A percentile compares a stretch with the other conserved stretches of the same genome.
phyloP scores from a whole-genome alignment of 257 asterid species.

The Solanum ossicruentum region DNA sequence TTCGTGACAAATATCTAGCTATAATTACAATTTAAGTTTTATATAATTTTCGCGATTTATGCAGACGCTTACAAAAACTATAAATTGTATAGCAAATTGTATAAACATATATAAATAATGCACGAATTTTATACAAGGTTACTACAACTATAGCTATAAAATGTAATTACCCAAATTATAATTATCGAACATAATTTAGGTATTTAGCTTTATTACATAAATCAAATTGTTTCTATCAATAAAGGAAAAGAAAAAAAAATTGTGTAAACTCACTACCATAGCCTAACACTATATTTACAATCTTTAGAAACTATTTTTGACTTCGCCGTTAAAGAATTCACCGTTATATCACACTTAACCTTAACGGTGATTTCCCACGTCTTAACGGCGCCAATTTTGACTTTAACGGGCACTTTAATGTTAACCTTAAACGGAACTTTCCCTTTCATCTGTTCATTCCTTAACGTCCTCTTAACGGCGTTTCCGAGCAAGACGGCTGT shows the following conservation, averaged over 20 bases:
- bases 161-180: too few relatives aligned
- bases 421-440: slow-evolving; percentile 45
- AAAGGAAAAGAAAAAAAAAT: background rate
- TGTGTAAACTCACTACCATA: background rate
- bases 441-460: slow-evolving; percentile 16
- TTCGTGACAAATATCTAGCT: too few relatives aligned
- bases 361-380: slow-evolving; percentile 57
- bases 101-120: too few relatives aligned
- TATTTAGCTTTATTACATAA: background rate
- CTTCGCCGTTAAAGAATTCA: slow-evolving; percentile 27
- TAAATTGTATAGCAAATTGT: too few relatives aligned
- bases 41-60: too few relatives aligned
- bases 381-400: slow-evolving; percentile 54
- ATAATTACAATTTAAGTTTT: too few relatives aligned
- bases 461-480: slow-evolving; percentile 25
- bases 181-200: too few relatives aligned
- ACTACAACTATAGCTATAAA: too few relatives aligned
- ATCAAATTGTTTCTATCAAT: background rate
- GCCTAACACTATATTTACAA: slow-evolving; percentile 50
- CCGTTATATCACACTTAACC: slow-evolving; percentile 55
- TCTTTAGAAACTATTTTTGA: slow-evolving; percentile 36
- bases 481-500: slow-evolving; percentile 34
- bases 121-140: too few relatives aligned
- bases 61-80: too few relatives aligned
- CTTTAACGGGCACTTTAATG: slow-evolving; percentile 44